Evolutionary conservation across 1,139 yeast species (phyloP), one percentile per base, ranked within the genome.

Genomic region (Hansenula sp.): DNA sequence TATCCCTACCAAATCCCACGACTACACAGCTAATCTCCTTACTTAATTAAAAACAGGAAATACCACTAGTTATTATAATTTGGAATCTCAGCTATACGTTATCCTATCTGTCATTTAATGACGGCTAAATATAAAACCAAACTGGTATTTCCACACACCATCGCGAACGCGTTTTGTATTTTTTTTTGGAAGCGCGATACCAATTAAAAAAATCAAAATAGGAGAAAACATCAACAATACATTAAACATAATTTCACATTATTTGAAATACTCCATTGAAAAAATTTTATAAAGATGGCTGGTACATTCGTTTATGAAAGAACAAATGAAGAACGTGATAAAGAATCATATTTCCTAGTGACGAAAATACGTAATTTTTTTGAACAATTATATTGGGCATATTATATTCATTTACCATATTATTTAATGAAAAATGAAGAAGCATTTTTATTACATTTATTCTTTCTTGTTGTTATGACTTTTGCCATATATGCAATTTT

Each of bases 391-490:
- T 66, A 64, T 44, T 67, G 72, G 72, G 63, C 60, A 38, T 67
- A 67, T 44, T 66, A 66, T 41, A 59, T 66, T 24, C 70, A 67
- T 46, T 46, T 66, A 35, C 72, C 72, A 24, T 66, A 59, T 46
- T 66, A 66, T 43, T 43, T 66, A 37, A 63, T 67, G 69, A 65
- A 68, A 22, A 47, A 60, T 9, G 59, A 59, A 37, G 71, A 67
- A 41, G 66, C 71, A 3, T 62, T 64, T 35, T 44, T 60, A n/a
- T 44, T 65, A 16, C 70, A 65, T 44, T 43, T 54, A 4, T 59
- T 63, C 41, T 62, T 62, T 42, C 45, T 65, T 24, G 50, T 56
- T 13, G 44, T 65, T 13, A 55, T 64, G 45, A 56, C 55, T 0
- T 27, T 53, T 4, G 40, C 48, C 27, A 40, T 56, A 8, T 58